Conservation (phyloP, 441 rosid species). For the Populus tomentosa region DNA sequence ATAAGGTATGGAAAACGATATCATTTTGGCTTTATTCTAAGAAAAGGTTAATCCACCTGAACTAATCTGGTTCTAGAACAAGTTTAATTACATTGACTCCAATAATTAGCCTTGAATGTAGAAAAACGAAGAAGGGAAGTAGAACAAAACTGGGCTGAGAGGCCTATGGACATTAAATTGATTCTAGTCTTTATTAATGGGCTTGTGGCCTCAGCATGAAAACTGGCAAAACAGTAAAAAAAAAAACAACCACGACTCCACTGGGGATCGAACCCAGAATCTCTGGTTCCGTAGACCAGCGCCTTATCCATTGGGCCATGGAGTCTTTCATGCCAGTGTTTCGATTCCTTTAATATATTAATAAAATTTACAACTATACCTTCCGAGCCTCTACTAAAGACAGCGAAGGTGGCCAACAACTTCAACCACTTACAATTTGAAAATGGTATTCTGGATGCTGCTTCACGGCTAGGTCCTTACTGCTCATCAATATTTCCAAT, state of each 20-base stretch:
- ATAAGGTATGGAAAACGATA: background rate
- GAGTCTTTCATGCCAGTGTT: background rate
- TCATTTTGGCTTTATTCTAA: background rate
- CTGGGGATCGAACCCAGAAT: slow-evolving; percentile 40
- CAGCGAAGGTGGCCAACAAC: too few species aligned
- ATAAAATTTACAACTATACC: too few species aligned
- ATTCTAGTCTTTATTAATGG: background rate
- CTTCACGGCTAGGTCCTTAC: too few species aligned
- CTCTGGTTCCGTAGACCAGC: slow-evolving; percentile 99
- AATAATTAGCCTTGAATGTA: background rate
- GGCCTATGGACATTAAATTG: background rate
- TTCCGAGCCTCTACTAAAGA: too few species aligned
- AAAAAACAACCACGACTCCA: slow-evolving; percentile 11
- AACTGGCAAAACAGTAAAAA: background rate
- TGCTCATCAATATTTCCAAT: too few species aligned
- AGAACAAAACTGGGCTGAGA: background rate
- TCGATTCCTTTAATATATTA: too few species aligned
- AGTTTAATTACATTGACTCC: background rate
- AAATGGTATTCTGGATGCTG: too few species aligned
- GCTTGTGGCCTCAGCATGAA: background rate
- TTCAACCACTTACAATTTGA: too few species aligned
- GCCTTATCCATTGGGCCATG: slow-evolving; percentile 99
- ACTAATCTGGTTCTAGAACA: background rate
- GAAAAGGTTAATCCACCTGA: background rate
- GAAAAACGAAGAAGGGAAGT: background rate